Evolutionary conservation across 441 rosid genomes (phyloP).

Genomic region (Melastoma candidum): DNA sequence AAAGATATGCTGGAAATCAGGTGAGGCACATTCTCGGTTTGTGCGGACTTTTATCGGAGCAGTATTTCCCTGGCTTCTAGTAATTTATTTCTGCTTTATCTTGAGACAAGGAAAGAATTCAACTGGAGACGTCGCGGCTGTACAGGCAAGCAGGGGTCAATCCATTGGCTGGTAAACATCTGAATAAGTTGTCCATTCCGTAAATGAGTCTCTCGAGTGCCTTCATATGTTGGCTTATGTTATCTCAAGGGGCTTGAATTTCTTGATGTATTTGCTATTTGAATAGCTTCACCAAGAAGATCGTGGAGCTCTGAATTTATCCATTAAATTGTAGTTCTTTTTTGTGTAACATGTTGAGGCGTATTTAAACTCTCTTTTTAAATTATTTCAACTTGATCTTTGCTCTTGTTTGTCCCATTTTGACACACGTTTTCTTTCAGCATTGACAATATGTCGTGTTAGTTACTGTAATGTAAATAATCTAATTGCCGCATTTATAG

Average conservation of each 20-base stretch:
- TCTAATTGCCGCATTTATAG: conserved; percentile 23
- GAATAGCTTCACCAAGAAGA: too few relatives aligned
- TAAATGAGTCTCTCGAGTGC: neutral
- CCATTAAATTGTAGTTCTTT: too few relatives aligned
- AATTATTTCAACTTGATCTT: too few relatives aligned
- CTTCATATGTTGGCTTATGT: neutral
- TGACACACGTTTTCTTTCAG: neutral
- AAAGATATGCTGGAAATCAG: conserved; percentile 94
- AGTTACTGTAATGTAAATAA: conserved; percentile 5
- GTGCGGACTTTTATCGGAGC: conserved; percentile 3
- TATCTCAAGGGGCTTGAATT: too few relatives aligned
- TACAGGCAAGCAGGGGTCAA: conserved; percentile 91
- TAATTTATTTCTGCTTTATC: conserved; percentile 1
- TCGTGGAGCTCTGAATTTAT: too few relatives aligned
- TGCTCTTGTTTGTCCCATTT: neutral
- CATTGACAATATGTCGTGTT: conserved; percentile 7
- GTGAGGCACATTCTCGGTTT: conserved; percentile 25
- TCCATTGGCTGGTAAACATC: conserved; percentile 76
- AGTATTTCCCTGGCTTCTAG: conserved; percentile 7
- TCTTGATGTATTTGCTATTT: too few relatives aligned
- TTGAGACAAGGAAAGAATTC: conserved; percentile 74
- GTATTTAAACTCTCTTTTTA: too few relatives aligned
- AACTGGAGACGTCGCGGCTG: conserved; percentile 81
- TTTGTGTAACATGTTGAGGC: too few relatives aligned
- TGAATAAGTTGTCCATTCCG: too few relatives aligned